Base-by-base conservation (phyloP, 2,329 filamentous ascomycete genomes). In the Cladosporium velox region DNA sequence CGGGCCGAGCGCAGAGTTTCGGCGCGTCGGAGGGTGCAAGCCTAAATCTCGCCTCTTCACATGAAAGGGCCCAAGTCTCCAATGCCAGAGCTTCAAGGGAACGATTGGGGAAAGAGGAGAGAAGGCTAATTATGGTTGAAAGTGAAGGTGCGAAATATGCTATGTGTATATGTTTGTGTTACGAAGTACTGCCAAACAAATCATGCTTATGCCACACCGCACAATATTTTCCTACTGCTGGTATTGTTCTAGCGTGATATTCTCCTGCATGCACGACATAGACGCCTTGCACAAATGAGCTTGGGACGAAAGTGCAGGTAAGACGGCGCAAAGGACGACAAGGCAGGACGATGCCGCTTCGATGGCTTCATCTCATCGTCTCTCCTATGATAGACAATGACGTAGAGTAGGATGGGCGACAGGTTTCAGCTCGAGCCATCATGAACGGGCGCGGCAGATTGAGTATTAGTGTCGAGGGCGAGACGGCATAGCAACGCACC, bases 361-460 rank as follows among this genome's bases (percentile, higher is more conserved):
- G 21, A 24, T 8, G 10, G 41, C 41, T 24, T 21, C 41, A 47
- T 47, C 41, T 47, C n/a, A 24, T 47, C 41, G n/a, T 47, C n/a
- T 18, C n/a, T 24, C 41, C n/a, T 47, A 11, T 47, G 18, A 38
- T 26, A 38, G 15, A 58, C 21, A 12, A 26, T 58, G 52, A 55
- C 52, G 52, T 30, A 30, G 52, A 34, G 7, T 21, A n/a, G 32
- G n/a, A 38, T 11, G 14, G n/a, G 30, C 35, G 34, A 24, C 44
- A 41, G n/a, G 60, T 63, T 52, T 63, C 60, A 54, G 34, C 47
- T 35, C 38, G 60, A 63, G 34, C 49, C 60, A 14, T n/a, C 49
- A 18, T 35, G 47, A 8, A 49, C 60, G 60, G 60, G n/a, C 49
- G 60, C 38, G 49, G 49, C 60, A 63, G 60, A 63, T 63, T 54